phyloP scores from a whole-genome alignment of 495 filamentous ascomycete species.

The Apodospora peruviana region DNA sequence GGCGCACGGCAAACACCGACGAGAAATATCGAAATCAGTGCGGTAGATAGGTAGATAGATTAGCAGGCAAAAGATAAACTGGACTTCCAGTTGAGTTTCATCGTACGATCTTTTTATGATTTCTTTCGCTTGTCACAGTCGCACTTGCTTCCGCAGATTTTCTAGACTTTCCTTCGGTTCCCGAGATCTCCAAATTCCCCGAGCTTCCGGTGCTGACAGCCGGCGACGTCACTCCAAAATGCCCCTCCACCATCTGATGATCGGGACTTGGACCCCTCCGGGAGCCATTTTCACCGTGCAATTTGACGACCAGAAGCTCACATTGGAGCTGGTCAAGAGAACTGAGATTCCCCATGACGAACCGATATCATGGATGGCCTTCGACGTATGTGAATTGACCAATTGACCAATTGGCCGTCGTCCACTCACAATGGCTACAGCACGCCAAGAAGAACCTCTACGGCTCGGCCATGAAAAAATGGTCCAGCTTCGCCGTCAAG shows the following conservation, averaged over 20 bases:
- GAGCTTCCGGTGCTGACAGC: neutral
- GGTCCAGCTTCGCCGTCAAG: slow-evolving; percentile 71
- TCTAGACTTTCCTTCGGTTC: neutral
- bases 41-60: too few relatives aligned
- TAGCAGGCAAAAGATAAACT: slow-evolving; percentile 2
- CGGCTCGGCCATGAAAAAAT: slow-evolving; percentile 84
- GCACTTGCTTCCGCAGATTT: neutral
- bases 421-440: slow-evolving; percentile 34
- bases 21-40: too few relatives aligned
- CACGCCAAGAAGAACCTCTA: slow-evolving; percentile 79
- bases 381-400: slow-evolving; percentile 51
- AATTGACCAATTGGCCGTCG: neutral
- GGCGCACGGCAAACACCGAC: neutral
- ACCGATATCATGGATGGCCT: slow-evolving; percentile 87
- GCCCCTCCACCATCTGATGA: slow-evolving; percentile 77
- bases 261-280: slow-evolving; percentile 78
- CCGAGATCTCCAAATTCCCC: neutral
- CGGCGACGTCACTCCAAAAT: slow-evolving; percentile 27
- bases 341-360: slow-evolving; percentile 74
- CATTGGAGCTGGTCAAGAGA: slow-evolving; percentile 65
- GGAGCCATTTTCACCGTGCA: slow-evolving; percentile 79
- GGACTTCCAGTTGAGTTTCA: neutral
- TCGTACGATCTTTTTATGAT: slow-evolving; percentile 6
- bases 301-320: slow-evolving; percentile 73
- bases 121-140: slow-evolving; percentile 5